phyloP scores from a whole-genome alignment of 1,284 basidiomycete genomes.

The Thelephora terrestris region DNA sequence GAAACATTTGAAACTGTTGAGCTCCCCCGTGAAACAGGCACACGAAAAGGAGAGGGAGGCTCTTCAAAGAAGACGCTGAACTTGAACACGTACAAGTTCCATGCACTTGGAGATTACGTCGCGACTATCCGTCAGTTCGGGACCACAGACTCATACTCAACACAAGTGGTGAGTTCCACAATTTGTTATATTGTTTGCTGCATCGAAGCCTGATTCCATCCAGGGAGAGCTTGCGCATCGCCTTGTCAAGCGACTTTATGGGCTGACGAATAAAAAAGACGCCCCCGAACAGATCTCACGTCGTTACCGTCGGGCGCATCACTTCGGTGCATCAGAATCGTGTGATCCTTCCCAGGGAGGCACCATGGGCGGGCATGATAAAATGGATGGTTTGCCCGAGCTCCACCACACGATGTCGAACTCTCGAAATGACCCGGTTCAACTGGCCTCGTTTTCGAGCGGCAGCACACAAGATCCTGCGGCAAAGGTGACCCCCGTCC shows the following conservation, averaged over 20 bases:
- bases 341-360: no score
- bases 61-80: slow-evolving; percentile 7
- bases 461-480: slow-evolving; percentile 14
- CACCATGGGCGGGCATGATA: no score
- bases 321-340: no score
- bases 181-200: neutral
- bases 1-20: slow-evolving; percentile 11
- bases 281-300: slow-evolving; percentile 4
- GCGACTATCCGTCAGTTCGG: slow-evolving; percentile 12
- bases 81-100: slow-evolving; percentile 12
- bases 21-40: slow-evolving; percentile 10
- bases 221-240: slow-evolving; percentile 16
- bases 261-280: no score
- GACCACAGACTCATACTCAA: slow-evolving; percentile 19
- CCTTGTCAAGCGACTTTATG: slow-evolving; percentile 8
- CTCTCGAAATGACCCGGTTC: neutral
- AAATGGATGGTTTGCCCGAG: no score
- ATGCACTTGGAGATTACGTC: slow-evolving; percentile 13
- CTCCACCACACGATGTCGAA: no score
- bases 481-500: slow-evolving; percentile 14
- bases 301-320: slow-evolving; percentile 8
- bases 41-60: slow-evolving; percentile 7
- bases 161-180: slow-evolving; percentile 17
- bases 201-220: neutral
- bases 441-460: slow-evolving; percentile 2